phyloP scores from a whole-genome alignment of 495 filamentous ascomycete genomes.

The Halenospora varia region DNA sequence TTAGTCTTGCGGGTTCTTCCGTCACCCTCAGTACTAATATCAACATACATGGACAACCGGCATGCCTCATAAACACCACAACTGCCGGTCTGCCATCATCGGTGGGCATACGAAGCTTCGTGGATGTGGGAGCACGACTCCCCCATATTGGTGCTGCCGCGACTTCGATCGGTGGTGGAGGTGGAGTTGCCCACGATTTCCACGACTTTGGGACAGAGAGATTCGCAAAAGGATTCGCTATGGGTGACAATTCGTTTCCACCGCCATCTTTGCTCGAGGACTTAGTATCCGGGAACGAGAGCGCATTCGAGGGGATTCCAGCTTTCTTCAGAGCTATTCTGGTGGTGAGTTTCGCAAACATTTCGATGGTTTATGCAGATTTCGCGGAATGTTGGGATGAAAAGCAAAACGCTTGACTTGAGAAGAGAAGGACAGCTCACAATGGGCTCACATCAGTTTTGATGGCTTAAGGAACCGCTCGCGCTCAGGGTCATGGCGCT shows the following conservation, averaged over 20 bases:
- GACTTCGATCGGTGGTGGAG: slow-evolving; percentile 40
- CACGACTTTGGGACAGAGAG: slow-evolving; percentile 36
- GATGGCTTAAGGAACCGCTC: too few relatives aligned
- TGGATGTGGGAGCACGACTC: slow-evolving; percentile 41
- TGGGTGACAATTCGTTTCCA: too few relatives aligned
- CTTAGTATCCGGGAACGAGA: slow-evolving; percentile 23
- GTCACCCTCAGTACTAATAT: neutral
- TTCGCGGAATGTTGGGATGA: too few relatives aligned
- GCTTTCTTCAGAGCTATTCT: slow-evolving; percentile 43
- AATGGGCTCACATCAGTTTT: too few relatives aligned
- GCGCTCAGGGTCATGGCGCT: too few relatives aligned
- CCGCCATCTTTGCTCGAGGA: too few relatives aligned
- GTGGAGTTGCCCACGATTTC: slow-evolving; percentile 42
- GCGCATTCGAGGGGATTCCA: slow-evolving; percentile 35
- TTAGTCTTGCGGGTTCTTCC: neutral
- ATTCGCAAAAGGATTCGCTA: slow-evolving; percentile 21
- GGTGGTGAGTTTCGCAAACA: slow-evolving; percentile 44
- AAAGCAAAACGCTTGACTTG: too few relatives aligned
- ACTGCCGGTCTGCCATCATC: slow-evolving; percentile 41
- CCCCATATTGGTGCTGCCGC: slow-evolving; percentile 38
- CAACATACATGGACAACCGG: slow-evolving; percentile 54
- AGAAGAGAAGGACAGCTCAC: too few relatives aligned
- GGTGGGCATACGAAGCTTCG: slow-evolving; percentile 40
- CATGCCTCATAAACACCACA: slow-evolving; percentile 55
- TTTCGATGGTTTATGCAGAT: too few relatives aligned